Percentiles rank a stretch among this genome's conserved stretches.
These are phyloP conservation scores for Capsella bursapastoris DNA, from an alignment of 345 rosid genomes.

Conservation along the genomic window DNA sequence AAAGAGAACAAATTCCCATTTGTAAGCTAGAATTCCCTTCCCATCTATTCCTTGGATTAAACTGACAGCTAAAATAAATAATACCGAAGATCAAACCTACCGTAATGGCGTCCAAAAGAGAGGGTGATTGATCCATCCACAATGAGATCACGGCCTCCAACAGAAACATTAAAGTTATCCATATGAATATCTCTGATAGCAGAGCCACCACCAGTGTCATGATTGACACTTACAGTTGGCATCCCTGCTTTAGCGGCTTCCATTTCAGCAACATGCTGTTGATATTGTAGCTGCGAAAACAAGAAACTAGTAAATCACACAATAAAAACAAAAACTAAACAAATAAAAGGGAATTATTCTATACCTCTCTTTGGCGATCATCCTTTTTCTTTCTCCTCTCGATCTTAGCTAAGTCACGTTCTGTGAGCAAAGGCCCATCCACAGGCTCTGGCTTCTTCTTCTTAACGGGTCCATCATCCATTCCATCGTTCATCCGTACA, in stretches of 20 bases:
- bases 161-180: slow-evolving; percentile 92
- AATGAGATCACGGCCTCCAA: slow-evolving; percentile 97
- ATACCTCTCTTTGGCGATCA: slow-evolving; percentile 94
- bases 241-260: slow-evolving; percentile 93
- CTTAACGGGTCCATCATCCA: slow-evolving; percentile 89
- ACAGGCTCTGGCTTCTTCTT: slow-evolving; percentile 91
- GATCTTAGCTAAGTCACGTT: slow-evolving; percentile 77
- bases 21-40: slow-evolving; percentile 15
- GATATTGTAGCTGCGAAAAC: slow-evolving; percentile 75
- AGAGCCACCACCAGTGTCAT: slow-evolving; percentile 72
- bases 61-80: slow-evolving; percentile 4
- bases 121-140: slow-evolving; percentile 88
- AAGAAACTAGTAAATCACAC: slow-evolving; percentile 11
- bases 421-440: slow-evolving; percentile 85
- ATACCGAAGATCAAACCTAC: slow-evolving; percentile 53
- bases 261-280: slow-evolving; percentile 94
- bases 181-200: slow-evolving; percentile 86
- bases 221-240: slow-evolving; percentile 86
- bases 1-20: slow-evolving; percentile 20
- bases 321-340: neutral
- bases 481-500: slow-evolving; percentile 94
- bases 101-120: slow-evolving; percentile 95
- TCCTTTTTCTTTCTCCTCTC: slow-evolving; percentile 96
- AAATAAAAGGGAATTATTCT: neutral
- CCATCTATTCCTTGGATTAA: slow-evolving; percentile 10